A percentile compares a stretch with the other conserved stretches of the same genome.
These are phyloP conservation scores for Akanthomyces lecanii DNA, from an alignment of 2,329 filamentous ascomycete species.

Conservation along the genomic window DNA sequence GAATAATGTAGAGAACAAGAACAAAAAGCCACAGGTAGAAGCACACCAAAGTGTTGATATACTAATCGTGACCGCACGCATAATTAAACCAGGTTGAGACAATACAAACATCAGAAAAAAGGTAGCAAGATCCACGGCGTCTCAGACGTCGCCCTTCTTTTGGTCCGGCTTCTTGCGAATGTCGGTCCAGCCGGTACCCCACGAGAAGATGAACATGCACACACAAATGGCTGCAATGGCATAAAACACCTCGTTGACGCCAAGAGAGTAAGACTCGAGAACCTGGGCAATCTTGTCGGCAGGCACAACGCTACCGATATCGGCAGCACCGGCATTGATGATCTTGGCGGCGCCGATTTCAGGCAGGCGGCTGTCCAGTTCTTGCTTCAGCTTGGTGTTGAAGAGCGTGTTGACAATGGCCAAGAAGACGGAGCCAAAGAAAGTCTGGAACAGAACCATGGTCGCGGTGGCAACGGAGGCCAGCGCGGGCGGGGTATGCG, in stretches of 20 bases:
- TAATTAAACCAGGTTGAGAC: not conserved
- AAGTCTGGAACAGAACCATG: conserved; percentile 37
- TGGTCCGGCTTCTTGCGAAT: conserved; percentile 36
- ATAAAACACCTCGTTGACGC: conserved; percentile 29
- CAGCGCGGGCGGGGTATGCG: conserved; percentile 23
- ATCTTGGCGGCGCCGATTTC: conserved; percentile 28
- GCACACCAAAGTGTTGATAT: not conserved
- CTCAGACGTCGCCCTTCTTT: conserved; percentile 21
- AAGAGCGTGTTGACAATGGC: conserved; percentile 31
- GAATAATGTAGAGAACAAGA: not conserved
- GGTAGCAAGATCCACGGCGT: not conserved
- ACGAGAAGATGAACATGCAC: conserved; percentile 31
- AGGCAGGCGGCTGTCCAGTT: conserved; percentile 29
- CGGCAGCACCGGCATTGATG: conserved; percentile 40
- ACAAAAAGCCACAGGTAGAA: not conserved
- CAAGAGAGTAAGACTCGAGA: conserved; percentile 37
- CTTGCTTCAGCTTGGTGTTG: conserved; percentile 28
- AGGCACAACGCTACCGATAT: conserved; percentile 31
- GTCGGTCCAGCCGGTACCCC: conserved; percentile 45
- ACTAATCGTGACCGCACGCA: not conserved
- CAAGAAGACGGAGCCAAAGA: conserved; percentile 46
- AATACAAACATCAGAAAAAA: not conserved
- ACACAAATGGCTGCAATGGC: conserved; percentile 29
- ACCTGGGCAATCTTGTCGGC: conserved; percentile 31
- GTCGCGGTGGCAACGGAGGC: conserved; percentile 27